These are phyloP conservation scores for Fusarium sp. DNA, from an alignment of 2,329 filamentous ascomycete genomes.

Conservation along the genomic window DNA sequence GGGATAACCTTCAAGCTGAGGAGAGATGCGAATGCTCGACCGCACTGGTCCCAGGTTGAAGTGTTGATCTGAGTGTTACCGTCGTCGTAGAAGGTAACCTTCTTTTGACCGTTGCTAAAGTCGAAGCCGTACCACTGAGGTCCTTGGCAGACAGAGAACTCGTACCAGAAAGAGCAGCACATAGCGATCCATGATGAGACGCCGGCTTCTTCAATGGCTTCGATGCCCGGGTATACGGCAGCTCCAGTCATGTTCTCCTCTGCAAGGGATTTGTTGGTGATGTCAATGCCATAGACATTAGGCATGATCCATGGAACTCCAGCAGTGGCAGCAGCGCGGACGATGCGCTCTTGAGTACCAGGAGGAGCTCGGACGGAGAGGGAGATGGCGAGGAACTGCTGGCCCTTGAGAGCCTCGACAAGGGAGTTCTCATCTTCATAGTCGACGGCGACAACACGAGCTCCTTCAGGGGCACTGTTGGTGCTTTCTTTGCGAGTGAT, in stretches of 20 bases:
- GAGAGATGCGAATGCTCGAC: slow-evolving; percentile 63
- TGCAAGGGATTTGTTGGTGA: slow-evolving; percentile 54
- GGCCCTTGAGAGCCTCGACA: slow-evolving; percentile 61
- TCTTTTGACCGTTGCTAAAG: slow-evolving; percentile 50
- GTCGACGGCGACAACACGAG: slow-evolving; percentile 56
- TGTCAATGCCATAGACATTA: slow-evolving; percentile 59
- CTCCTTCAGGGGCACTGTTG: slow-evolving; percentile 57
- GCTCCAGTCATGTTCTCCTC: slow-evolving; percentile 47
- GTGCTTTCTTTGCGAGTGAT: slow-evolving; percentile 58
- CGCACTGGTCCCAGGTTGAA: slow-evolving; percentile 70
- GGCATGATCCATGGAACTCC: slow-evolving; percentile 67
- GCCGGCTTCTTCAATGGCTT: slow-evolving; percentile 55
- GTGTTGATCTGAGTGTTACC: slow-evolving; percentile 67
- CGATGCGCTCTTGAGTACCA: slow-evolving; percentile 61
- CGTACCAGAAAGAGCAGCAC: slow-evolving; percentile 67
- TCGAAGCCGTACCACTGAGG: slow-evolving; percentile 61
- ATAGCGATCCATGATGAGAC: slow-evolving; percentile 60
- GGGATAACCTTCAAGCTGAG: slow-evolving; percentile 59
- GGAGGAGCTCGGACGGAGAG: slow-evolving; percentile 56
- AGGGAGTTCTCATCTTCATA: slow-evolving; percentile 58
- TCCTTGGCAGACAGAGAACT: slow-evolving; percentile 59
- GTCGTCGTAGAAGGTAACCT: slow-evolving; percentile 63
- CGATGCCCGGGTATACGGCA: slow-evolving; percentile 41
- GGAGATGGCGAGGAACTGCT: slow-evolving; percentile 69
- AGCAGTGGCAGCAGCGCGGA: slow-evolving; percentile 66